Evolutionary conservation across 2,329 filamentous ascomycete species (phyloP).

Genomic region (Arthrobotrys sinensis): DNA sequence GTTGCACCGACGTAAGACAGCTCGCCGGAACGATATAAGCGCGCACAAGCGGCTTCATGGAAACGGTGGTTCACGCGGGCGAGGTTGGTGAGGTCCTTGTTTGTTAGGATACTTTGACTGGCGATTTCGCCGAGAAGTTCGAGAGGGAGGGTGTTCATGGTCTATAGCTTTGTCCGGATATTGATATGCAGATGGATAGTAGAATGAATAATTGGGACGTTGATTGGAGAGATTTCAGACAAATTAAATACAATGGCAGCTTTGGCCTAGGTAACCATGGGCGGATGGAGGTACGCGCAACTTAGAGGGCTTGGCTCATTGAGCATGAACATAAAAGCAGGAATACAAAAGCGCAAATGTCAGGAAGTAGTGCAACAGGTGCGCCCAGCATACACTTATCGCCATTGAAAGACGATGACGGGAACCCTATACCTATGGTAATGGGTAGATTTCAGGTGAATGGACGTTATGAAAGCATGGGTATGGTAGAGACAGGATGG

Average conservation of each 20-base stretch:
- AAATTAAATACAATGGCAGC: no score
- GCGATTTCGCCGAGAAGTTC: conserved; percentile 52
- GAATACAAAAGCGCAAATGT: not conserved
- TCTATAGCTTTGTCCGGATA: not conserved
- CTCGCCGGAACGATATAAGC: conserved; percentile 53
- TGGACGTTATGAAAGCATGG: no score
- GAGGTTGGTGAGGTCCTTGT: conserved; percentile 37
- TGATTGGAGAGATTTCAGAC: no score
- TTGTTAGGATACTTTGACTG: conserved; percentile 26
- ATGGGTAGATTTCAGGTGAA: no score
- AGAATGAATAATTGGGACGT: no score
- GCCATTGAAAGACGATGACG: no score
- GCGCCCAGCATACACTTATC: no score
- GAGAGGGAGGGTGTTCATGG: conserved; percentile 33
- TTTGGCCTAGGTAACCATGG: no score
- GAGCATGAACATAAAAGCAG: not conserved
- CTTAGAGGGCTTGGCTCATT: not conserved
- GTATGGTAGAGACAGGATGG: no score
- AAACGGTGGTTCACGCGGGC: conserved; percentile 42
- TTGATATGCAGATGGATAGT: not conserved
- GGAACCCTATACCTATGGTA: no score
- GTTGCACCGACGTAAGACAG: conserved; percentile 47
- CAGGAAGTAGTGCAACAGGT: no score
- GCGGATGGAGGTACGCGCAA: not conserved
- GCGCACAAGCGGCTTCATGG: conserved; percentile 29